These are phyloP conservation scores for Lithospermum erythrorhizon DNA, from an alignment of 257 asterid species.

Conservation along the genomic window DNA sequence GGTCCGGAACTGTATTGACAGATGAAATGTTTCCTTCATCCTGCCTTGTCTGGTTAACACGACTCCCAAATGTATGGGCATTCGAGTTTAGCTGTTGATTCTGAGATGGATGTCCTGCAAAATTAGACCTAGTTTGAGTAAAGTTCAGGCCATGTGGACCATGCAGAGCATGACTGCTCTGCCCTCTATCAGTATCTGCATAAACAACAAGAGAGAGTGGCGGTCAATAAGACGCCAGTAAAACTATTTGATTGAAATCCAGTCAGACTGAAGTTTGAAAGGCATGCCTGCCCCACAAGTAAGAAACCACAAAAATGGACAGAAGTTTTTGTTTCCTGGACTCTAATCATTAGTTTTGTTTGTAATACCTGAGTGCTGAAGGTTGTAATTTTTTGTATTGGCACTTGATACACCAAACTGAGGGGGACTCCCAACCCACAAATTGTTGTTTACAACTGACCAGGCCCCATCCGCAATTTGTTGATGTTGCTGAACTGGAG, in stretches of 20 bases:
- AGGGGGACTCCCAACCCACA: conserved; percentile 54
- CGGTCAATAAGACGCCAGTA: background rate
- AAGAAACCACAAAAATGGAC: background rate
- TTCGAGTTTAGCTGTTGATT: conserved; percentile 13
- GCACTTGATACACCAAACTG: conserved; percentile 35
- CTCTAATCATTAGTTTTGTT: background rate
- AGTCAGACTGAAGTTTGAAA: background rate
- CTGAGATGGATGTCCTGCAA: conserved; percentile 1
- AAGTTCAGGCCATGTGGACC: conserved; percentile 48
- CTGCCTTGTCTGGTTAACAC: conserved; percentile 46
- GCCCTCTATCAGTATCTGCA: conserved; percentile 61
- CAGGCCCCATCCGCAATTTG: conserved; percentile 49
- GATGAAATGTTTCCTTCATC: conserved; percentile 56
- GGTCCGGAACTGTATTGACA: conserved; percentile 48
- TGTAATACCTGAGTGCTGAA: conserved; percentile 29
- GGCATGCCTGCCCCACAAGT: background rate
- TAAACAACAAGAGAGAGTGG: conserved; percentile 4
- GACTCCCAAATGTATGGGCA: conserved; percentile 54
- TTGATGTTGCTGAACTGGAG: conserved; percentile 55
- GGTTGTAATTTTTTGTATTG: conserved; percentile 27
- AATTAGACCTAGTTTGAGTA: conserved; percentile 53
- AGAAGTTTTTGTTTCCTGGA: background rate
- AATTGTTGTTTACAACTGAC: conserved; percentile 39
- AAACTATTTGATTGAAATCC: background rate
- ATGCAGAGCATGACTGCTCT: conserved; percentile 37